A percentile compares a stretch with the other conserved stretches of the same genome.
phyloP scores from a whole-genome alignment of 805 yeast genomes.

The Maudiozyma saulgeensis region DNA sequence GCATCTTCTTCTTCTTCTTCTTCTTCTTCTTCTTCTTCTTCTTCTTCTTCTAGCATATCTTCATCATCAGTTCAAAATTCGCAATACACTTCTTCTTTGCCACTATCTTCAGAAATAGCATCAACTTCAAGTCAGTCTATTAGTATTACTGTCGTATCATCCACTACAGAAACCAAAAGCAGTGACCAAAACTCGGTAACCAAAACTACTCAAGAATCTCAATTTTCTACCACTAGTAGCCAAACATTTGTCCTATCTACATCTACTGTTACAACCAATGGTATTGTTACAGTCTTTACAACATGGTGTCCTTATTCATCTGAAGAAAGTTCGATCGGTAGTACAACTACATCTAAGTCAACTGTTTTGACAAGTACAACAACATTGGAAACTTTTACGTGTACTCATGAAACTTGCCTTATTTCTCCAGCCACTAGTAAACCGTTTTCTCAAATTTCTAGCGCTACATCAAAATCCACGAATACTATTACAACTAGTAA shows the following conservation, averaged over 20 bases:
- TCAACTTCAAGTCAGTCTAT: not conserved
- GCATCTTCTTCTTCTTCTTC: not conserved
- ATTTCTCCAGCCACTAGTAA: no score
- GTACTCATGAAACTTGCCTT: not conserved
- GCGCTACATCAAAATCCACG: no score
- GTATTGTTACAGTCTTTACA: constrained; percentile 28
- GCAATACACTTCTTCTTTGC: no score
- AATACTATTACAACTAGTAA: no score
- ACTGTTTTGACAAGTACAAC: not conserved
- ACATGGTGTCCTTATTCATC: constrained; percentile 31
- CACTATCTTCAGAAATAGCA: no score
- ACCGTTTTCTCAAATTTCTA: no score
- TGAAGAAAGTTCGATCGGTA: not conserved
- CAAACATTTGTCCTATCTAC: not conserved
- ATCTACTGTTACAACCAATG: constrained; percentile 3
- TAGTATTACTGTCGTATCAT: not conserved
- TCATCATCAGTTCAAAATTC: not conserved
- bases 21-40: not conserved
- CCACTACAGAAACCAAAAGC: no score
- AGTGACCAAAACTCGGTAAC: no score
- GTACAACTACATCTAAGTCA: constrained; percentile 4
- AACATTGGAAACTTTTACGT: not conserved
- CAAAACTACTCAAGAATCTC: no score
- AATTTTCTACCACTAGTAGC: not conserved
- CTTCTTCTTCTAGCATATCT: not conserved